Evolutionary conservation across 2,329 filamentous ascomycete genomes (phyloP).

Genomic region (Neofusicoccum sp.): DNA sequence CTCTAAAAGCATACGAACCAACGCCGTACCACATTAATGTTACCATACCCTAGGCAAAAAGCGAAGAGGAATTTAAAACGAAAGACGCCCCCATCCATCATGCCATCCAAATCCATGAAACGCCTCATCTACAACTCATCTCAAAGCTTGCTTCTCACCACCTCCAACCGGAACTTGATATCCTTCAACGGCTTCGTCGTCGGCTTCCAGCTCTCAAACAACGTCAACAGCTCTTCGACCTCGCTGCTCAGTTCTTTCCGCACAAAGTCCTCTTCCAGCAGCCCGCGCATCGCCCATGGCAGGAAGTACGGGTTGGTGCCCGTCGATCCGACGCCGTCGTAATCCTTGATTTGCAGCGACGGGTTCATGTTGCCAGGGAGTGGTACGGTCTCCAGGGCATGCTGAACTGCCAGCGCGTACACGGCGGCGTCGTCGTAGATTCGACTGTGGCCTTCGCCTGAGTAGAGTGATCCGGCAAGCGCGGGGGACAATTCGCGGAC

Average conservation of each 20-base stretch:
- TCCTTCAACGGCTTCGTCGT: constrained; percentile 89
- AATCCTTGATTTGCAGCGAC: constrained; percentile 37
- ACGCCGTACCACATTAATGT: neutral
- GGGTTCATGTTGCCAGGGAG: constrained; percentile 31
- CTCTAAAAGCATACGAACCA: neutral
- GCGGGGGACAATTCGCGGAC: constrained; percentile 87
- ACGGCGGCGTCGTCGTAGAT: constrained; percentile 88
- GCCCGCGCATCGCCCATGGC: constrained; percentile 92
- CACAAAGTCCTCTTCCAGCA: constrained; percentile 90
- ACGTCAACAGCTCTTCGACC: constrained; percentile 74
- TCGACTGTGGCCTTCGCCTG: constrained; percentile 88
- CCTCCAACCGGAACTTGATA: constrained; percentile 92
- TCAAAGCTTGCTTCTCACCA: constrained; percentile 79
- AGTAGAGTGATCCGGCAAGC: constrained; percentile 86
- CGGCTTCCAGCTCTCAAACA: constrained; percentile 95
- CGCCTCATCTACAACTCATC: neutral
- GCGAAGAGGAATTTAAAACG: neutral
- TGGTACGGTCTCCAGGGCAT: constrained; percentile 51
- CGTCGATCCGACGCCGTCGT: constrained; percentile 30
- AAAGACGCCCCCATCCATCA: neutral
- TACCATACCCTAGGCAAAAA: neutral
- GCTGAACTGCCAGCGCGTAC: constrained; percentile 64
- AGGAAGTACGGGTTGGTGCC: constrained; percentile 83
- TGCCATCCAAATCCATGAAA: neutral
- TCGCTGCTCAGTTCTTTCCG: constrained; percentile 78